A percentile compares a stretch with the other conserved stretches of the same genome.
Conservation (phyloP, 495 filamentous ascomycete genomes). For the Oidiodendron maius region DNA sequence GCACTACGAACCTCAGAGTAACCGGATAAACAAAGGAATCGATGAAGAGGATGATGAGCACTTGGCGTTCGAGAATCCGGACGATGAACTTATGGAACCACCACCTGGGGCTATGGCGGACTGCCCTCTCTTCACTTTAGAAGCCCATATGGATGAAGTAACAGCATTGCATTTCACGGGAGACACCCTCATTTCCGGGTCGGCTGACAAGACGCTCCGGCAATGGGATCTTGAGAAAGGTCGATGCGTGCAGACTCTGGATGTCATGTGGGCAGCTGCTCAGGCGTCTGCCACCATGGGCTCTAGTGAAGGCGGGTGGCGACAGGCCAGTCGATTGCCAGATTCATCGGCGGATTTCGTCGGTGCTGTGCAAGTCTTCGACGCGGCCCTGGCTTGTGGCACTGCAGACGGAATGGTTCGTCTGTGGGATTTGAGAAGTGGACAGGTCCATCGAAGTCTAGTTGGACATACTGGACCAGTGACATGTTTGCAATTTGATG, state of each 20-base stretch:
- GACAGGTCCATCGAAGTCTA: constrained; percentile 91
- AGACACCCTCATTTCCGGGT: constrained; percentile 88
- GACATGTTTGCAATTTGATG: constrained; percentile 93
- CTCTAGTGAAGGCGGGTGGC: constrained; percentile 49
- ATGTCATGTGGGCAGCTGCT: constrained; percentile 97
- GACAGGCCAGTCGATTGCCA: constrained; percentile 46
- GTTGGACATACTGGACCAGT: constrained; percentile 96
- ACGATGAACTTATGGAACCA: constrained; percentile 55
- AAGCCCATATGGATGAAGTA: constrained; percentile 89
- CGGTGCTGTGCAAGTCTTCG: constrained; percentile 91
- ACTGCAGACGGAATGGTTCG: constrained; percentile 98
- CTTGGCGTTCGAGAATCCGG: constrained; percentile 51
- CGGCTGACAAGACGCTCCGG: constrained; percentile 91
- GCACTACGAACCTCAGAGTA: constrained; percentile 53
- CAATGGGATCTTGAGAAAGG: constrained; percentile 98
- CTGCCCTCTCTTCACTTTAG: constrained; percentile 78
- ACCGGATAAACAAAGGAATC: constrained; percentile 54
- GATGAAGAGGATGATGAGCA: constrained; percentile 57
- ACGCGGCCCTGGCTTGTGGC: constrained; percentile 94
- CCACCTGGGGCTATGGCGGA: constrained; percentile 73
- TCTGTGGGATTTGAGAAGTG: constrained; percentile 93
- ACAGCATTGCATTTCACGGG: constrained; percentile 87
- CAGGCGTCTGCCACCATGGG: constrained; percentile 70
- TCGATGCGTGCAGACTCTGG: constrained; percentile 92
- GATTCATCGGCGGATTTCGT: constrained; percentile 85